phyloP scores from a whole-genome alignment of 495 filamentous ascomycete genomes.

The Hypoxylon lienhwacheense region DNA sequence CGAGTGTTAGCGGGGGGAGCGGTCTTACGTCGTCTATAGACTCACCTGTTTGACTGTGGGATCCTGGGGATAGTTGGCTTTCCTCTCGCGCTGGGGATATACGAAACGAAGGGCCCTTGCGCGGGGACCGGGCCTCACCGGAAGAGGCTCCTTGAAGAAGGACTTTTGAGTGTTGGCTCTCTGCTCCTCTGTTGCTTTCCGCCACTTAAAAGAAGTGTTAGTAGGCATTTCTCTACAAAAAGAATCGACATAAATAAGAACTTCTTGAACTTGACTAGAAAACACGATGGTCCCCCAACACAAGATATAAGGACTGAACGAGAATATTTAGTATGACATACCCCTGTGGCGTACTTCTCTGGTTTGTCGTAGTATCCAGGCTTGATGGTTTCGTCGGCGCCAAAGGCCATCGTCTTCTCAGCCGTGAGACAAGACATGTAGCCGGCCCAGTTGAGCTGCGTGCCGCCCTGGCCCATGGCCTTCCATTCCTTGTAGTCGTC shows the following conservation, averaged over 20 bases:
- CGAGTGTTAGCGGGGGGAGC: background rate
- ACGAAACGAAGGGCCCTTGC: slow-evolving; percentile 20
- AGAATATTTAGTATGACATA: too few relatives aligned
- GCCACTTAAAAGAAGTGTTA: too few relatives aligned
- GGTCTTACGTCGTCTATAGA: background rate
- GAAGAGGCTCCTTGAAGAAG: slow-evolving; percentile 20
- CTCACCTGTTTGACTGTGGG: slow-evolving; percentile 14
- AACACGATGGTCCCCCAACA: too few relatives aligned
- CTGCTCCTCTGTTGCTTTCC: slow-evolving; percentile 23
- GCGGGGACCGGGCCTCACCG: slow-evolving; percentile 18
- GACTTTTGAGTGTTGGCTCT: slow-evolving; percentile 17
- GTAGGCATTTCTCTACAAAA: too few relatives aligned
- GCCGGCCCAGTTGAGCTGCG: slow-evolving; percentile 4
- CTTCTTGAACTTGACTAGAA: too few relatives aligned
- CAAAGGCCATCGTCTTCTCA: slow-evolving; percentile 18
- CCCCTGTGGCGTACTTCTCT: slow-evolving; percentile 20
- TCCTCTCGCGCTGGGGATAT: slow-evolving; percentile 28
- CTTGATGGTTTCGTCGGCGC: slow-evolving; percentile 20
- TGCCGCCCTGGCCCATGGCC: slow-evolving; percentile 26
- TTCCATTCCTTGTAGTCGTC: slow-evolving; percentile 21
- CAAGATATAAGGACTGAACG: too few relatives aligned
- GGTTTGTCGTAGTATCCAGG: slow-evolving; percentile 23
- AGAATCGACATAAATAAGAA: too few relatives aligned
- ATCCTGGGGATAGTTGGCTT: slow-evolving; percentile 19
- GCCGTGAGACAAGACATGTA: slow-evolving; percentile 17